These are phyloP conservation scores for Termitomyces bulborhizus DNA, from an alignment of 768 basidiomycete species.

Conservation along the genomic window DNA sequence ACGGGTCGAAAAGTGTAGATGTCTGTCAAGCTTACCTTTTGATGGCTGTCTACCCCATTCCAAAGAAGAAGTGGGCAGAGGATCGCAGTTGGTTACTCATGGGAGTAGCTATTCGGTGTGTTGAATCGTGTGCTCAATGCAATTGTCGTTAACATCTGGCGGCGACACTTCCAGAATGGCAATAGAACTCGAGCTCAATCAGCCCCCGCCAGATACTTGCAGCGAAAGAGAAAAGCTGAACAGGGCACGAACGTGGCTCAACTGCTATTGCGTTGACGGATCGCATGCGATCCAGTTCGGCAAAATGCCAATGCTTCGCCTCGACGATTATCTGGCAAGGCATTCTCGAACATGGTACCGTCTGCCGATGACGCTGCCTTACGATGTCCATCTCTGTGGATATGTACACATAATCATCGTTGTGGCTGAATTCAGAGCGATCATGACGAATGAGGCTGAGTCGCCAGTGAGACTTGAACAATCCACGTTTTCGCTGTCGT, in stretches of 20 bases:
- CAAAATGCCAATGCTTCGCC: conserved; percentile 58
- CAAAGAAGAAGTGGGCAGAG: conserved; percentile 61
- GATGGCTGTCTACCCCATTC: conserved; percentile 55
- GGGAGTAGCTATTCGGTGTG: conserved; percentile 62
- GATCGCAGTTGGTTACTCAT: conserved; percentile 70
- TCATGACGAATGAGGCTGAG: conserved; percentile 6
- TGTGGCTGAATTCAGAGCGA: conserved; percentile 39
- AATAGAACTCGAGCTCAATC: conserved; percentile 63
- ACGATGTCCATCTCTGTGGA: conserved; percentile 43
- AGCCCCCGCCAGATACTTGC: conserved; percentile 41
- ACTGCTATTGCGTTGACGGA: conserved; percentile 70
- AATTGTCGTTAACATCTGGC: not conserved
- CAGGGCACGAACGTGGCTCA: conserved; percentile 68
- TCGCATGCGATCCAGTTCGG: conserved; percentile 74
- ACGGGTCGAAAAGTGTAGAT: conserved; percentile 65
- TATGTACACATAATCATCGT: conserved; percentile 46
- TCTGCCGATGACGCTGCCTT: conserved; percentile 31
- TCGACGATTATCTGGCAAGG: conserved; percentile 56
- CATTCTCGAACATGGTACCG: conserved; percentile 45
- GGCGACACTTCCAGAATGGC: conserved; percentile 44
- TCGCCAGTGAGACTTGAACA: not conserved
- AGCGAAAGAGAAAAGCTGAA: conserved; percentile 63
- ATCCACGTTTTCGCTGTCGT: not conserved
- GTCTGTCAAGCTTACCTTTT: conserved; percentile 74
- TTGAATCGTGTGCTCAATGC: not conserved